Base-by-base conservation (phyloP, 192 early-diverging fungal genomes). In the Martensiomyces pterosporus region DNA sequence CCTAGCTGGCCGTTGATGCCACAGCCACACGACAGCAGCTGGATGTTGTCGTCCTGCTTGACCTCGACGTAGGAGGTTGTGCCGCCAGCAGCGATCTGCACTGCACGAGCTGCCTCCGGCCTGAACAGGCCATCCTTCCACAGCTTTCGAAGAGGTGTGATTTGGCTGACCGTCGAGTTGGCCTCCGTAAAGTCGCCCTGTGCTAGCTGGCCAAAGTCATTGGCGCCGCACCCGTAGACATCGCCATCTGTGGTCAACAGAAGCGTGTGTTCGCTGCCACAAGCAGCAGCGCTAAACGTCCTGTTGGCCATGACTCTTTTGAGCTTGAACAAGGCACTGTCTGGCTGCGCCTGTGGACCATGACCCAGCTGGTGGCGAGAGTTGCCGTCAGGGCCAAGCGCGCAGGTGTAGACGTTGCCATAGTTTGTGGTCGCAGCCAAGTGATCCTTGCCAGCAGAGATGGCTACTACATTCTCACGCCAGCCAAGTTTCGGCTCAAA, bases 131-230 rank as follows among this genome's bases (percentile, higher is more conserved):
- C 55, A 6, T 46, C 10, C 17, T 49, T 55, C 67, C 67, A 71
- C 14, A 71, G 51, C 17, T 29, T 44, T 7, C 39, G 33, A 29
- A 71, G 23, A 47, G 52, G 60, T 0, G 47, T 49, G 22, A 43
- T 51, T 16, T 51, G 38, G 8, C 33, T n/a, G n/a, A 71, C 39
- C 3, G 67, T 71, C n/a, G 55, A 19, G 3, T 29, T 59, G 17
- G 26, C 39, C 4, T 54, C 35, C 2, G 37, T 38, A 32, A 62
- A 71, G 0, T 24, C n/a, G 10, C 67, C 67, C 47, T 50, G 59
- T 1, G 67, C 67, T 23, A 71, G 56, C 43, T 71, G 67, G 19
- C 67, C 67, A 60, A 64, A 71, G 35, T 71, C 67, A 10, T 71
- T 71, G 9, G 67, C 60, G 1, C 67, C 67, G 18, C 67, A 71